Evolutionary conservation across 129 eudicot genomes (phyloP).

Genomic region (Heracleum sosnowskyi): DNA sequence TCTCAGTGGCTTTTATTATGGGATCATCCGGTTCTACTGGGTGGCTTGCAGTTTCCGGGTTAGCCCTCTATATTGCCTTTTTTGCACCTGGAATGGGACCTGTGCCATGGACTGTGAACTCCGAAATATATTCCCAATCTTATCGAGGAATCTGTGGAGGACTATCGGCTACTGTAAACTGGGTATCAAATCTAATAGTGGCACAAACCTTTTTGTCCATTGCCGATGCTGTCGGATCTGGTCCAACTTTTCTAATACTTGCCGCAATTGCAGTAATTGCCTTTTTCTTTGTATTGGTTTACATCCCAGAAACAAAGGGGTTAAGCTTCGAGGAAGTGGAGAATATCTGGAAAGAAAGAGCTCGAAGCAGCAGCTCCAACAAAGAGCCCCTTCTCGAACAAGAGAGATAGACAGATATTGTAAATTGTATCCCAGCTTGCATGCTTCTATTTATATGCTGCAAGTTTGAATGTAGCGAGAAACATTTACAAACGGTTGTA

Average conservation of each 20-base stretch:
- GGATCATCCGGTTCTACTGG: slow-evolving; percentile 41
- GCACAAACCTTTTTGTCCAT: slow-evolving; percentile 80
- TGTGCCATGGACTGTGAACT: slow-evolving; percentile 99
- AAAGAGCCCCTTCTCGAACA: slow-evolving; percentile 37
- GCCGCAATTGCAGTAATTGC: slow-evolving; percentile 58
- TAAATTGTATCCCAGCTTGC: not conserved
- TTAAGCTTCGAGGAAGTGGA: slow-evolving; percentile 89
- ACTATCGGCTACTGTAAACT: slow-evolving; percentile 93
- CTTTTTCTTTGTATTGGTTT: slow-evolving; percentile 48
- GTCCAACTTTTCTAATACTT: slow-evolving; percentile 62
- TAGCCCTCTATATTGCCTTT: slow-evolving; percentile 73
- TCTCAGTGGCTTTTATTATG: slow-evolving; percentile 55
- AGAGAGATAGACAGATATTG: slow-evolving; percentile 4
- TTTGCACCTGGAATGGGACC: slow-evolving; percentile 98
- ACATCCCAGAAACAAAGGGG: slow-evolving; percentile 89
- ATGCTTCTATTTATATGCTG: not conserved
- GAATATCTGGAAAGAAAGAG: slow-evolving; percentile 70
- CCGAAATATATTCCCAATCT: slow-evolving; percentile 85
- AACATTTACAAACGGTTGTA: not conserved
- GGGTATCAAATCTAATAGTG: slow-evolving; percentile 80
- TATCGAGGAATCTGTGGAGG: slow-evolving; percentile 89
- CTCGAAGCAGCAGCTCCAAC: slow-evolving; percentile 31
- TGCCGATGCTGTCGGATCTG: slow-evolving; percentile 74
- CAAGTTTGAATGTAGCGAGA: not conserved
- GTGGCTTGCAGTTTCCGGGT: slow-evolving; percentile 78